A percentile compares a stretch with the other conserved stretches of the same genome.
Conservation (phyloP, 148 eudicot species). For the Vaccinium corymbosum region DNA sequence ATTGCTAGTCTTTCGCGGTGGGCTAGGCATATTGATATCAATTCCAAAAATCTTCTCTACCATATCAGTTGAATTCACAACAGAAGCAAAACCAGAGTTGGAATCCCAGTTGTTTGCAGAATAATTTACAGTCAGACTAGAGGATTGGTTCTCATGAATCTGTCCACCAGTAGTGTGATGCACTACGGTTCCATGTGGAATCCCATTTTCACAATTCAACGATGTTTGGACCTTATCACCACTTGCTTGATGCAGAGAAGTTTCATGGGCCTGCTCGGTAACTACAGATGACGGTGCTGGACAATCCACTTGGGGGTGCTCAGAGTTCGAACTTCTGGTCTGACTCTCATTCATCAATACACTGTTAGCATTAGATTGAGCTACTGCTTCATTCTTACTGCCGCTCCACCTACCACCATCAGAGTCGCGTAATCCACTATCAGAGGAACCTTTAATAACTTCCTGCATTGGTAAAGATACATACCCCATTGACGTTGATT, state of each 20-base stretch:
- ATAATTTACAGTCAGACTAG: conserved; percentile 29
- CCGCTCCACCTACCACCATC: conserved; percentile 30
- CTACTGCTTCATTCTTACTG: conserved; percentile 27
- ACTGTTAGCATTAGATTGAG: conserved; percentile 29
- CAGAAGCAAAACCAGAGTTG: conserved; percentile 28
- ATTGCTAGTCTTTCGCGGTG: conserved; percentile 25
- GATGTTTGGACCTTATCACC: conserved; percentile 14
- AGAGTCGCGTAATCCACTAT: conserved; percentile 20
- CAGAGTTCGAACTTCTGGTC: conserved; percentile 17
- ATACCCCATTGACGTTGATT: conserved; percentile 19
- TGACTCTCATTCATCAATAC: conserved; percentile 9
- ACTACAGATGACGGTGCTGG: conserved; percentile 17
- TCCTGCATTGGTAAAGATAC: conserved; percentile 30
- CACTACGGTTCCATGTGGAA: conserved; percentile 13
- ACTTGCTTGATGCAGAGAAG: conserved; percentile 15
- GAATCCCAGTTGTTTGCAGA: conserved; percentile 41
- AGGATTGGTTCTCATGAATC: conserved; percentile 26
- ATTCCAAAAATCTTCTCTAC: conserved; percentile 26
- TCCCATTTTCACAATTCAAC: conserved; percentile 19
- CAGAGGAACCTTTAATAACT: conserved; percentile 28
- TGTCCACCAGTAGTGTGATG: conserved; percentile 27
- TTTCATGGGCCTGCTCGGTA: conserved; percentile 17
- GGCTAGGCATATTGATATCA: conserved; percentile 39
- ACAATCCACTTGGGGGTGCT: conserved; percentile 17
- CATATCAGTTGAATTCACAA: conserved; percentile 32